Base-by-base conservation (phyloP, 2,329 filamentous ascomycete genomes). In the Tolypocladium ophioglossoides region DNA sequence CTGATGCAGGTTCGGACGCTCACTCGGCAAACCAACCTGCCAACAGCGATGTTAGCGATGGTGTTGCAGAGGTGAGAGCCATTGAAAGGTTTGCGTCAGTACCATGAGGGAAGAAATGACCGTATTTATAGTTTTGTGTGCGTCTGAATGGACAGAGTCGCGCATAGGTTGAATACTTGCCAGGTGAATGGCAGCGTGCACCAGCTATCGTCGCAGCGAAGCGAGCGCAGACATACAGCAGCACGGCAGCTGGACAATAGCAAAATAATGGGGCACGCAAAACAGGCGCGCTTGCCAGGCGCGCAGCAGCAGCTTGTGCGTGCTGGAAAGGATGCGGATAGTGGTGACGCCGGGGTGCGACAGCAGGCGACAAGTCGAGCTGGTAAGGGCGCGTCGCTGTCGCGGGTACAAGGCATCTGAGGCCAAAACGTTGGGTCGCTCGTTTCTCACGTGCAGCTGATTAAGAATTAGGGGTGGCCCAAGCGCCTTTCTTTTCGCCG, bases 381-480 rank as follows among this genome's bases (percentile, higher is more conserved):
- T 56, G 52, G 50, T 35, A 52, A 54, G 52, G 52, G 50, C 56
- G 57, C 55, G 55, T 58, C 55, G 53, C 44, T 50, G 49, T 59
- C 56, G 55, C 54, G 56, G 57, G 52, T 50, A 49, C 48, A 4
- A 32, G 38, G 52, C 34, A 37, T 55, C 38, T 27, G 52, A 56
- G 52, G 44, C 52, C 41, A 48, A 44, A 52, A 46, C 39, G 24
- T 52, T 40, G 39, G 44, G 44, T 34, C 18, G 18, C 10, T 32
- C 50, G 37, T 27, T 16, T 10, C 51, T 52, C 51, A 52, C 51
- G 51, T 52, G 51, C 51, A 46, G 44, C 44, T 48, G 44, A 46
- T 46, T 46, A 46, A 46, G 44, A 20, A 11, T 32, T 14, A 32
- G 18, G 27, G 27, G 44, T 14, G 44, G 44, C 27, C 44, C 27